These are phyloP conservation scores for Zanthoxylum bungeanum DNA, from an alignment of 345 rosid species.

Conservation along the genomic window DNA sequence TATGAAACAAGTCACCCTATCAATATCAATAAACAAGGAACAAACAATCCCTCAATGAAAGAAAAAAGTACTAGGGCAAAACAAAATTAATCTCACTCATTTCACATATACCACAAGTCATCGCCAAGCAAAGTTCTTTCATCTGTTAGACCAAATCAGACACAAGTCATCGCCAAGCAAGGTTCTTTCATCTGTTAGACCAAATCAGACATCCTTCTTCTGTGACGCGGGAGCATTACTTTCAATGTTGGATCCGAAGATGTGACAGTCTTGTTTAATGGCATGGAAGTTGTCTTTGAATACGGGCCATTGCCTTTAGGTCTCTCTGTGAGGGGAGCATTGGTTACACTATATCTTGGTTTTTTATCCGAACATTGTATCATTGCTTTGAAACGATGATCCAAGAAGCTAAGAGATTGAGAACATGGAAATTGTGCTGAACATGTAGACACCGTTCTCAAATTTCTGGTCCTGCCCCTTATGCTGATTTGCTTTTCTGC, in stretches of 20 bases:
- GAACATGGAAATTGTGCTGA: conserved; percentile 49
- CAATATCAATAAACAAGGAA: neutral
- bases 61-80: neutral
- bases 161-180: conserved; percentile 21
- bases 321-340: conserved; percentile 26
- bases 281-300: conserved; percentile 32
- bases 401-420: conserved; percentile 65
- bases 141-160: conserved; percentile 53
- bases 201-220: conserved; percentile 79
- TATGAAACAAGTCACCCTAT: neutral
- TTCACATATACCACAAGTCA: neutral
- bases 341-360: conserved; percentile 36
- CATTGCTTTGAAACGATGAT: conserved; percentile 43
- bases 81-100: neutral
- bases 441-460: conserved; percentile 36
- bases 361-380: conserved; percentile 43
- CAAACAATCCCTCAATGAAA: neutral
- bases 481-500: conserved; percentile 48
- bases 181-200: conserved; percentile 19
- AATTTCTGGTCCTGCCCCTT: conserved; percentile 37
- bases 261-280: conserved; percentile 56
- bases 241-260: conserved; percentile 70
- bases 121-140: neutral
- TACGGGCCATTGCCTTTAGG: conserved; percentile 35
- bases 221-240: conserved; percentile 48